Conservation (phyloP, 202 grass and related monocot species). For the Setaria italica region DNA sequence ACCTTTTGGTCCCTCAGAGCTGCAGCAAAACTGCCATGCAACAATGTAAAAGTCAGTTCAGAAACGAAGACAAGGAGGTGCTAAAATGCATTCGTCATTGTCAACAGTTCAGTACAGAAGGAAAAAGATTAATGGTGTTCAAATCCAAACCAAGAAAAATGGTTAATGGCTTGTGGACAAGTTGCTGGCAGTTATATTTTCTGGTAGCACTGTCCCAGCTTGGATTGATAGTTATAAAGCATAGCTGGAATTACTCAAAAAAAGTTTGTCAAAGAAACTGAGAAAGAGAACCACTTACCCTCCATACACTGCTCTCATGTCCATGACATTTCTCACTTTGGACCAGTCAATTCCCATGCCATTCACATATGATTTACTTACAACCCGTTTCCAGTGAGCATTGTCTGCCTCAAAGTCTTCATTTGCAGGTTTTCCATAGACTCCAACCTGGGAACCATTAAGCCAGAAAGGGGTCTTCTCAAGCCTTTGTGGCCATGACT, state of each 20-base stretch:
- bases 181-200: not conserved
- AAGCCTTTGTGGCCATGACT: conserved; percentile 79
- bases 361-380: conserved; percentile 84
- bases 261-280: not conserved
- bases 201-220: not conserved
- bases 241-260: not conserved
- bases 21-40: conserved; percentile 83
- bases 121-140: not conserved
- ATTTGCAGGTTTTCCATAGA: conserved; percentile 87
- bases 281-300: conserved; percentile 67
- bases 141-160: conserved; percentile 16
- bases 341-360: conserved; percentile 96
- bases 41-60: conserved; percentile 38
- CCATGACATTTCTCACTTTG: conserved; percentile 96
- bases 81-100: not conserved
- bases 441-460: conserved; percentile 75
- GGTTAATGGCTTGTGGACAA: not conserved
- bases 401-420: conserved; percentile 93
- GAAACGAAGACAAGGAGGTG: conserved; percentile 3
- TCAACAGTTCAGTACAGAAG: not conserved
- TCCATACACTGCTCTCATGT: conserved; percentile 97
- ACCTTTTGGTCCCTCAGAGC: conserved; percentile 78
- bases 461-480: conserved; percentile 86
- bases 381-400: conserved; percentile 93
- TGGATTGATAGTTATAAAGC: not conserved